Conservation (phyloP, 768 basidiomycete genomes). For the Rhodotorula graminis region DNA sequence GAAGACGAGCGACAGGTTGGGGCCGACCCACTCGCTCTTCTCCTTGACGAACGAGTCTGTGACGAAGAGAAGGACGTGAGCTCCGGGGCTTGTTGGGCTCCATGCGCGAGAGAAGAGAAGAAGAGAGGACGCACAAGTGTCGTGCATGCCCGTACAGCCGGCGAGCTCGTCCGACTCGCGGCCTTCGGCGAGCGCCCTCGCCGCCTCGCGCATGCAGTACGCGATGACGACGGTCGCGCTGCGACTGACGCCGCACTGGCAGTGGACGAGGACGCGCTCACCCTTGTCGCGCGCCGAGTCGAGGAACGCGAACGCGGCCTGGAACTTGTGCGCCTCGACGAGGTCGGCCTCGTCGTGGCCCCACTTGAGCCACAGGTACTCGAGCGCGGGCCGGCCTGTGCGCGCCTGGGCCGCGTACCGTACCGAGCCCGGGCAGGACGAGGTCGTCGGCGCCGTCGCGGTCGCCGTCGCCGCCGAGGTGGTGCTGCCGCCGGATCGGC, state of each 20-base stretch:
- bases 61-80: not conserved
- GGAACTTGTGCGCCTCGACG: conserved; percentile 66
- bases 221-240: conserved; percentile 86
- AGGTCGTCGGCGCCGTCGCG: not conserved
- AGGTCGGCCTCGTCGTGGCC: conserved; percentile 90
- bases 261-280: conserved; percentile 56
- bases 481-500: not conserved
- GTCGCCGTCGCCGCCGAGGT: too few species aligned
- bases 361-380: conserved; percentile 78
- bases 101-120: rapidly evolving
- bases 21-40: conserved; percentile 80
- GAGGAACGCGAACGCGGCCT: conserved; percentile 71
- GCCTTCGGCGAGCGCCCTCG: conserved; percentile 54
- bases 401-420: conserved; percentile 16
- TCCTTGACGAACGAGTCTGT: conserved; percentile 72
- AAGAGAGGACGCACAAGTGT: conserved; percentile 53
- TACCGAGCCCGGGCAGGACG: conserved; percentile 25
- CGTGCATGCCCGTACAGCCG: conserved; percentile 65
- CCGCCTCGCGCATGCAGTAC: conserved; percentile 87
- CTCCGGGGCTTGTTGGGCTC: not conserved
- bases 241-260: conserved; percentile 88
- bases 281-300: conserved; percentile 70
- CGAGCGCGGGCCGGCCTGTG: conserved; percentile 66
- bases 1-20: conserved; percentile 94
- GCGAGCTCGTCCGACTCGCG: conserved; percentile 27